Evolutionary conservation across 2,329 filamentous ascomycete species (phyloP).

Genomic region (Ophiostoma perfectum): DNA sequence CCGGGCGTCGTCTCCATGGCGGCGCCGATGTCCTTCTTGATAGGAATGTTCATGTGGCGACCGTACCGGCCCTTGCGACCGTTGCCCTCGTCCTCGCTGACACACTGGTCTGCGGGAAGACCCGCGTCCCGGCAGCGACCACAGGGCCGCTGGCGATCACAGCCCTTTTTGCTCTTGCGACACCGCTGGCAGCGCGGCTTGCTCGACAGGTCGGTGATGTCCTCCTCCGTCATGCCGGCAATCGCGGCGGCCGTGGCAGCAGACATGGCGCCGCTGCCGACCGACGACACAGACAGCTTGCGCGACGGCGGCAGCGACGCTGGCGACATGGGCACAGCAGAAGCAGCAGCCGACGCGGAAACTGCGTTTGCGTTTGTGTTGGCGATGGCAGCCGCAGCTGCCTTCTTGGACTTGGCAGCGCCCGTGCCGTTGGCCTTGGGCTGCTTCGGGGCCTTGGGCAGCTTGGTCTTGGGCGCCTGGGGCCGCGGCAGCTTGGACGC

Average conservation of each 20-base stretch:
- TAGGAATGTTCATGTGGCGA: slow-evolving; percentile 63
- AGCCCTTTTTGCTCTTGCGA: slow-evolving; percentile 99
- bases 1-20: slow-evolving; percentile 18
- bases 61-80: slow-evolving; percentile 91
- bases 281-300: slow-evolving; percentile 68
- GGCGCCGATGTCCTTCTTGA: slow-evolving; percentile 51
- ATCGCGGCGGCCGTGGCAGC: slow-evolving; percentile 30
- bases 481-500: slow-evolving; percentile 34
- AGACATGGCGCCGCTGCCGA: slow-evolving; percentile 30
- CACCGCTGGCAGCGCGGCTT: slow-evolving; percentile 97
- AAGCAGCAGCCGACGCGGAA: background rate
- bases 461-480: slow-evolving; percentile 39
- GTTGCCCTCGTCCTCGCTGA: slow-evolving; percentile 97
- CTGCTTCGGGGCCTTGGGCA: slow-evolving; percentile 45
- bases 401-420: slow-evolving; percentile 42
- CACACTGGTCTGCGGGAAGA: slow-evolving; percentile 84
- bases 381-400: background rate
- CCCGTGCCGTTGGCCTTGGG: slow-evolving; percentile 48
- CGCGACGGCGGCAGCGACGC: slow-evolving; percentile 66
- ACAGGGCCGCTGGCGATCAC: slow-evolving; percentile 91
- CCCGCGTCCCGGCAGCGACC: slow-evolving; percentile 94
- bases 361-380: background rate
- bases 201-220: slow-evolving; percentile 84
- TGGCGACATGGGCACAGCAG: slow-evolving; percentile 49
- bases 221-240: slow-evolving; percentile 62